Base-by-base conservation (phyloP, 306 rosid genomes). In the Cucurbita pepo region DNA sequence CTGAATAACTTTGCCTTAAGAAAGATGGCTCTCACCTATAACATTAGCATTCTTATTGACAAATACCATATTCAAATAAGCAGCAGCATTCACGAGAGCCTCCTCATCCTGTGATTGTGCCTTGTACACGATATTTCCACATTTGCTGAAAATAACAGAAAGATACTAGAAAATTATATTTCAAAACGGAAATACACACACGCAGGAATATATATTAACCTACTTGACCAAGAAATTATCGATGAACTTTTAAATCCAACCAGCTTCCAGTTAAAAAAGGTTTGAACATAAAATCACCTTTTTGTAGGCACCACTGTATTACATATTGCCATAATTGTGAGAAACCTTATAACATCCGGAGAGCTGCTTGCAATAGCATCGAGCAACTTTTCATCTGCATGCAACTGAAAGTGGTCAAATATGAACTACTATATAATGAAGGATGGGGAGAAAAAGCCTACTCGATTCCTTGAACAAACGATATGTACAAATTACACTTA, bases 41-140 rank as follows among this genome's bases (percentile, higher is more conserved):
- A 79, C 73, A 77, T 85, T 85, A 70, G 86, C 88, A 72, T 38
- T 89, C 84, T 82, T 94, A 76, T 83, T 91, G 85, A 78, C 81
- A 81, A 89, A 91, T 83, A 91, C 85, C 97, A 94, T 88, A 80
- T 91, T 92, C 84, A 94, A 76, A 76, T 56, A 80, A 77, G 95
- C 88, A 73, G 99, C 97, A 81, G 99, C 97, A 8, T 77, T 89
- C 65, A 94, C 99, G 76, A 94, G 96, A 71, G 99, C 99, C 82
- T 94, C 97, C 84, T 94, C 99, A 82, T 94, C 99, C 86, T 94
- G 97, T 77, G 99, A 94, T 78, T 94, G 99, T 51, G 99, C 97
- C 85, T 91, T 94, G 84, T 87, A 94, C 82, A 89, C 30, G 75
- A 94, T 86, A 81, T 79, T 84, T 82, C 99, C 97, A 79, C 71